Evolutionary conservation across 2,329 filamentous ascomycete species (phyloP).

Genomic region (Decorospora gaudefroyi): DNA sequence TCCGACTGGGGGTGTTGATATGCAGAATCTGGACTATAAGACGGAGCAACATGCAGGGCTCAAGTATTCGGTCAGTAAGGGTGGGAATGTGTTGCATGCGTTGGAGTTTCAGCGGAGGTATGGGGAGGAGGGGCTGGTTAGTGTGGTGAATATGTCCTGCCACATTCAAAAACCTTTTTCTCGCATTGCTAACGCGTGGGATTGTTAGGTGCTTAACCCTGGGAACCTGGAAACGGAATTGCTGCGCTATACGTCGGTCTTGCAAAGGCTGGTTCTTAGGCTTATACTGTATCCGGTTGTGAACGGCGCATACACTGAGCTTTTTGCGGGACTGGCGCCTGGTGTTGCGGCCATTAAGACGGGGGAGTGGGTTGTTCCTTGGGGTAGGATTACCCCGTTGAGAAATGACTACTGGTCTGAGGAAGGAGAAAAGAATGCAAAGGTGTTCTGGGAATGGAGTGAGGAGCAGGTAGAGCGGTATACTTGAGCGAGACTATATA

Average conservation of each 20-base stretch:
- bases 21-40: conserved; percentile 25
- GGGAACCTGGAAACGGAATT: conserved; percentile 40
- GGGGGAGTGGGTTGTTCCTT: conserved; percentile 53
- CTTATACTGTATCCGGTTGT: conserved; percentile 20
- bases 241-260: conserved; percentile 40
- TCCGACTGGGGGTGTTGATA: conserved; percentile 23
- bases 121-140: conserved; percentile 23
- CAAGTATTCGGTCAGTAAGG: conserved; percentile 36
- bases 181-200: not conserved
- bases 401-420: conserved; percentile 32
- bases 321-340: conserved; percentile 29
- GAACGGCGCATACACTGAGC: conserved; percentile 33
- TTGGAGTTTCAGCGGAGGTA: conserved; percentile 24
- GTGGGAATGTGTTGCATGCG: conserved; percentile 36
- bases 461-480: conserved; percentile 42
- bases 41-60: conserved; percentile 1
- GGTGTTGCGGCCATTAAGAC: conserved; percentile 27
- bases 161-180: no score
- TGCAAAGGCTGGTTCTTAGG: conserved; percentile 1
- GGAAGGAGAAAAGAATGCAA: conserved; percentile 40
- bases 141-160: conserved; percentile 26
- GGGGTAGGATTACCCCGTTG: conserved; percentile 46
- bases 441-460: conserved; percentile 54
- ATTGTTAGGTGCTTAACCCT: conserved; percentile 43
- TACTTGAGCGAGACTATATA: no score